phyloP scores from a whole-genome alignment of 2,329 filamentous ascomycete species.

The Botrytis squamosa region DNA sequence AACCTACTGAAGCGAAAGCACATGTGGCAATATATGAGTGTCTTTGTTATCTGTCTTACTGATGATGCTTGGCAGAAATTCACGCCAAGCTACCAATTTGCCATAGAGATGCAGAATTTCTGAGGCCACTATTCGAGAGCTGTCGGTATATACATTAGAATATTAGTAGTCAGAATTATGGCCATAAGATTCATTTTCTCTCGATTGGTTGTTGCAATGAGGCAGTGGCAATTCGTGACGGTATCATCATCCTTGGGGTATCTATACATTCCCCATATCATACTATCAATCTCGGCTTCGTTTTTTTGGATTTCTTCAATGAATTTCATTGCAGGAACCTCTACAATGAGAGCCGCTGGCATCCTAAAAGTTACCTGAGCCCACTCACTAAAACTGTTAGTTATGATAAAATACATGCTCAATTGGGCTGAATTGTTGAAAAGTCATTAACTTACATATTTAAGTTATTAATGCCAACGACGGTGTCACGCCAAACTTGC shows the following conservation, averaged over 20 bases:
- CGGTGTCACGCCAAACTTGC: background rate
- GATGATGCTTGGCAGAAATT: background rate
- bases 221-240: background rate
- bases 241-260: background rate
- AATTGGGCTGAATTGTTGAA: background rate
- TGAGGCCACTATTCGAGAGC: background rate
- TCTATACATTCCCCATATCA: background rate
- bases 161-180: background rate
- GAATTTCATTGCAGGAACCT: background rate
- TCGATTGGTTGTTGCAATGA: background rate
- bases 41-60: background rate
- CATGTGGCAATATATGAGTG: background rate
- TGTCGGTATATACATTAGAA: background rate
- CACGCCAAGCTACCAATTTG: background rate
- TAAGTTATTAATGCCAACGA: background rate
- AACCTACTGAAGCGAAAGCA: background rate
- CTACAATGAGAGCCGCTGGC: background rate
- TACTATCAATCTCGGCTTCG: background rate
- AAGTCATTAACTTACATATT: background rate
- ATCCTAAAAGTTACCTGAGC: background rate
- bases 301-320: background rate
- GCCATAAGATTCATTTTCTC: background rate
- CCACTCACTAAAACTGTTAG: background rate
- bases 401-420: background rate
- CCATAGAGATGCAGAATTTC: background rate